Conservation (phyloP, 345 rosid genomes). For the Barbarea vulgaris region DNA sequence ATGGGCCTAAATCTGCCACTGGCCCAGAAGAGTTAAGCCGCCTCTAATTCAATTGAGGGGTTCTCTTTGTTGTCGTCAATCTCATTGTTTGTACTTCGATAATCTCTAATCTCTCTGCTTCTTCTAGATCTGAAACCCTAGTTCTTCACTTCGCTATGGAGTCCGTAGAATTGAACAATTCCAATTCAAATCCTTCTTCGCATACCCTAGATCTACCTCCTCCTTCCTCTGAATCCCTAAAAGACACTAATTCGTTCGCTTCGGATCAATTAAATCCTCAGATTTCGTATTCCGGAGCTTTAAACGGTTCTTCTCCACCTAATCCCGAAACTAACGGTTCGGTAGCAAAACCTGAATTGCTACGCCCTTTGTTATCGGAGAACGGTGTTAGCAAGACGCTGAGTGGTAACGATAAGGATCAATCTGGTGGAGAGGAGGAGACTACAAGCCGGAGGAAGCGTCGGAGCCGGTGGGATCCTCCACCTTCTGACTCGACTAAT, state of each 20-base stretch:
- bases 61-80: neutral
- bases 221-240: conserved; percentile 19
- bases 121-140: conserved; percentile 29
- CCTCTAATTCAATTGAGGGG: neutral
- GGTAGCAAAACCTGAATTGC: conserved; percentile 36
- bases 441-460: conserved; percentile 69
- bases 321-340: conserved; percentile 3
- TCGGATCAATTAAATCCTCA: conserved; percentile 32
- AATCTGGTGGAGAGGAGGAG: conserved; percentile 91
- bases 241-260: conserved; percentile 22
- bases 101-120: neutral
- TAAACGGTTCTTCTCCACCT: conserved; percentile 15
- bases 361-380: conserved; percentile 55
- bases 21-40: conserved; percentile 10
- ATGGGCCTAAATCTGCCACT: neutral
- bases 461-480: conserved; percentile 89
- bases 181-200: conserved; percentile 12
- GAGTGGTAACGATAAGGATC: conserved; percentile 68
- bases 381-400: conserved; percentile 61
- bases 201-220: conserved; percentile 37
- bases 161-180: conserved; percentile 34
- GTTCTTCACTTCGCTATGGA: conserved; percentile 40
- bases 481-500: conserved; percentile 48
- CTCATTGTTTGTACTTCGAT: neutral
- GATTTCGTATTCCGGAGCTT: conserved; percentile 16